Percentiles rank a stretch among this genome's conserved stretches.
phyloP scores from a whole-genome alignment of 352 stramenopile genomes.

The Peronospora tabacina region DNA sequence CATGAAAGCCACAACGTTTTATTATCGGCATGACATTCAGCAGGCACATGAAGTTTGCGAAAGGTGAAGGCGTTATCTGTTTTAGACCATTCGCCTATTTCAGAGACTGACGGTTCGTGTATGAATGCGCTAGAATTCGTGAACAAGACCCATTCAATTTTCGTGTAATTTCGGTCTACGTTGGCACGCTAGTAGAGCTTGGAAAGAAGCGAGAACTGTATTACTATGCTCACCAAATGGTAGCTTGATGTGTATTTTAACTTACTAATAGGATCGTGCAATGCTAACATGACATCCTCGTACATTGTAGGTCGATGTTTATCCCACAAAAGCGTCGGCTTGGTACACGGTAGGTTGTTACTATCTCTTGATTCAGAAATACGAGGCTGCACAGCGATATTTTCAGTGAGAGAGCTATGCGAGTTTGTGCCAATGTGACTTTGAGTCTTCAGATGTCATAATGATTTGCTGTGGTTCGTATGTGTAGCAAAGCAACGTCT shows the following conservation, averaged over 20 bases:
- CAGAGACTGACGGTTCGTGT: constrained; percentile 1
- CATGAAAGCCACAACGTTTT: constrained; percentile 69
- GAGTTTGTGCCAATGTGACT: background rate
- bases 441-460: background rate
- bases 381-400: constrained; percentile 92
- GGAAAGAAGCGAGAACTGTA: constrained; percentile 92
- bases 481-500: constrained; percentile 83
- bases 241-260: constrained; percentile 12
- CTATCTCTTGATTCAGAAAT: constrained; percentile 91
- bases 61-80: constrained; percentile 29
- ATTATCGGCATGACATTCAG: constrained; percentile 83
- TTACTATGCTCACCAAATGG: constrained; percentile 92
- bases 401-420: constrained; percentile 77
- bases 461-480: background rate
- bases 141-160: constrained; percentile 75
- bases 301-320: constrained; percentile 78
- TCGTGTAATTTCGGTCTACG: constrained; percentile 72
- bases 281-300: background rate
- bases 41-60: constrained; percentile 71
- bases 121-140: constrained; percentile 37
- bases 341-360: constrained; percentile 97
- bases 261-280: background rate
- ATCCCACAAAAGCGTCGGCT: constrained; percentile 87
- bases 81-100: background rate
- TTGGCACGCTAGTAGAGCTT: constrained; percentile 89